Evolutionary conservation across 345 rosid species (phyloP), one percentile per base, ranked within the genome.

Genomic region (Rhodamnia argentea): DNA sequence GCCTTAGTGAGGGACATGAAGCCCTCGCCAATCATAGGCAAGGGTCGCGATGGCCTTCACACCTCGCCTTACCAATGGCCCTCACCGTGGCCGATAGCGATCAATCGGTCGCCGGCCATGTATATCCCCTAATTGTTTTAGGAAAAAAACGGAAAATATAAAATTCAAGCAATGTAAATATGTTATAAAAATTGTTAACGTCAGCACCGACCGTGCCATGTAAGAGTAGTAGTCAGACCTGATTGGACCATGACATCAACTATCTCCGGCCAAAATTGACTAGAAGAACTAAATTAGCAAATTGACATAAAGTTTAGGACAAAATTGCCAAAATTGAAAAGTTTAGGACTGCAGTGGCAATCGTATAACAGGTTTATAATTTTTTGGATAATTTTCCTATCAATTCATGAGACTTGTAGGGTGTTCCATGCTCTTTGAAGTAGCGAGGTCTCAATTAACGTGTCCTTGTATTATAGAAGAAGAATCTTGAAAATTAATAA

Each of bases 201-300:
- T 32, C 23, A 32, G 5, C 0, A 2, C 20, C 3, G 0, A 1
- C 11, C 23, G 10, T 18, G 3, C 23, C 13, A 8, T 23, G 0
- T 32, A 64, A n/a, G n/a, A n/a, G n/a, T n/a, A 11, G 0, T 18
- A 5, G 7, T 1, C 5, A 15, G 10, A 1, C 11, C 13, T 4
- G 1, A 32, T 5, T 64, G 7, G 78, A 64, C 1, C 10, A 0
- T 23, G 13, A 64, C 47, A 64, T 16, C 0, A 32, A 3, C 16
- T 9, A 16, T 32, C 32, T 64, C 4, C 0, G 1, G 5, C 9
- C 10, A 32, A 32, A 64, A 32, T 32, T 64, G 78, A 37, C 24
- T 1, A 8, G 5, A 70, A 70, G 32, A 20, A 8, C 2, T 29
- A 15, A 62, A 27, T 29, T 10, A 2, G 18, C 0, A 3, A 9